A percentile compares a stretch with the other conserved stretches of the same genome.
These are phyloP conservation scores for Helotiales sp. DNA, from an alignment of 2,329 filamentous ascomycete genomes.

Conservation along the genomic window DNA sequence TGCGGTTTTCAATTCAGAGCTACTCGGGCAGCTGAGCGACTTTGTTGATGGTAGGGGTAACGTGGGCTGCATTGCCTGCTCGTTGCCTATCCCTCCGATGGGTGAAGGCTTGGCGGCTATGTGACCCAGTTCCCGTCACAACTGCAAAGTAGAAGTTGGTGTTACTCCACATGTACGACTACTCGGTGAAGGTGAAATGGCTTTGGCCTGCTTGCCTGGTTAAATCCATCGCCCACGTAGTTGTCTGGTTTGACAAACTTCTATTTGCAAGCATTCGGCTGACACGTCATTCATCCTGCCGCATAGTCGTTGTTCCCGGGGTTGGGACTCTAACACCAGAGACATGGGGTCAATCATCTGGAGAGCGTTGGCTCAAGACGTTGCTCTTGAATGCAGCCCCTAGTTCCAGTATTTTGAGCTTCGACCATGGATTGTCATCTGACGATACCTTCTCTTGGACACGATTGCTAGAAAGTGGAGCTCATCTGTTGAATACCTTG, in stretches of 20 bases:
- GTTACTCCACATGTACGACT: too few species aligned
- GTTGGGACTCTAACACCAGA: not conserved
- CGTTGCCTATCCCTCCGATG: too few species aligned
- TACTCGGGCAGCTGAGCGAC: too few species aligned
- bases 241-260: not conserved
- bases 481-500: not conserved
- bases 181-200: too few species aligned
- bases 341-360: not conserved
- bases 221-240: too few species aligned
- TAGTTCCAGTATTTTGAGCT: not conserved
- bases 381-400: not conserved
- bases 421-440: not conserved
- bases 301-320: not conserved
- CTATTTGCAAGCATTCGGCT: not conserved
- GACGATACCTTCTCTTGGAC: not conserved
- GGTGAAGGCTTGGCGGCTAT: too few species aligned
- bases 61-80: too few species aligned
- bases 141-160: too few species aligned
- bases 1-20: too few species aligned
- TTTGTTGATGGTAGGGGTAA: too few species aligned
- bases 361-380: not conserved
- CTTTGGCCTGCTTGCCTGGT: too few species aligned
- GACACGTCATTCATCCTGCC: not conserved
- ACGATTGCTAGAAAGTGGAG: not conserved
- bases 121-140: too few species aligned